A percentile compares a stretch with the other conserved stretches of the same genome.
phyloP scores from a whole-genome alignment of 306 rosid species.

The Glycine latifolia region DNA sequence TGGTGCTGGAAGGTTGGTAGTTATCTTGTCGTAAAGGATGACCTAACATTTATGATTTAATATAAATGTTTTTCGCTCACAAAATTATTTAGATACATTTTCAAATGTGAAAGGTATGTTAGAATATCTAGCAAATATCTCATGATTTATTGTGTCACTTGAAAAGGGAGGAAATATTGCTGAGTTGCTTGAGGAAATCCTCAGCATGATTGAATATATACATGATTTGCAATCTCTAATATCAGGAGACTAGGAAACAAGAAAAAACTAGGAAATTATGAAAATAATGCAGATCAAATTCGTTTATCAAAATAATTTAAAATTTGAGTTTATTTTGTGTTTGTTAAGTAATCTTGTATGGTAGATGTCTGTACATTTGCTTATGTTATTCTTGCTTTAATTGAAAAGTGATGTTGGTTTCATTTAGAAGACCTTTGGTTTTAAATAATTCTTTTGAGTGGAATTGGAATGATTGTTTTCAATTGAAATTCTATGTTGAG shows the following conservation, averaged over 20 bases:
- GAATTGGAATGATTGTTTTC: conserved; percentile 23
- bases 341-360: background rate
- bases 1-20: conserved; percentile 97
- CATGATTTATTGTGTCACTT: background rate
- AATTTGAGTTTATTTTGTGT: background rate
- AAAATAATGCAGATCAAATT: conserved; percentile 9
- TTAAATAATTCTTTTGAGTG: conserved; percentile 28
- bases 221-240: background rate
- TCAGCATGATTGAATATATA: background rate
- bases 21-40: conserved; percentile 33
- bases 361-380: conserved; percentile 11
- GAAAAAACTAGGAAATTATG: background rate
- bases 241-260: background rate
- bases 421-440: conserved; percentile 23
- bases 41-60: conserved; percentile 21
- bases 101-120: background rate
- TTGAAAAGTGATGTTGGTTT: conserved; percentile 26
- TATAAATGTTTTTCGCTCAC: background rate
- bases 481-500: conserved; percentile 27
- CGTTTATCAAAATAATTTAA: background rate
- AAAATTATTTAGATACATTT: conserved; percentile 2
- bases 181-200: background rate
- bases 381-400: conserved; percentile 12
- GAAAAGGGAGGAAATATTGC: conserved; percentile 2
- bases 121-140: conserved; percentile 5